Evolutionary conservation across 2,329 filamentous ascomycete species (phyloP).

Genomic region (Sporothrix curviconia): DNA sequence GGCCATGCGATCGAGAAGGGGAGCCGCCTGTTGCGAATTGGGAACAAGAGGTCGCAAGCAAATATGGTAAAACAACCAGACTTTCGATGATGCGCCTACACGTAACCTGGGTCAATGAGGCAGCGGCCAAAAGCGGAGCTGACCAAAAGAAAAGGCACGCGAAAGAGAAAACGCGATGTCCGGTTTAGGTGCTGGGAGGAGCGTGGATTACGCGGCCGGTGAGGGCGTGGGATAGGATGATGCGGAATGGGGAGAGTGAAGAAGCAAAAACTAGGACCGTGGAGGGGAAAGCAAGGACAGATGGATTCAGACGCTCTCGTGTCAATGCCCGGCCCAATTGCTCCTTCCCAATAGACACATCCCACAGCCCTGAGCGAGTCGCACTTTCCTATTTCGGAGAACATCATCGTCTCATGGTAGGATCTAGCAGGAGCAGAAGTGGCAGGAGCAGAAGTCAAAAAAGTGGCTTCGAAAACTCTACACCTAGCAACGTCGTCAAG

Average conservation of each 20-base stretch:
- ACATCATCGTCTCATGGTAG: too few species aligned
- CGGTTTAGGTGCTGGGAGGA: neutral
- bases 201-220: neutral
- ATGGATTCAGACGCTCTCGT: too few species aligned
- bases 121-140: neutral
- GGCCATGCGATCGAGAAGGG: neutral
- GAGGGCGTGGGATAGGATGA: neutral
- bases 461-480: too few species aligned
- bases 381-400: conserved; percentile 3
- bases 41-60: neutral
- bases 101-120: conserved; percentile 1
- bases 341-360: neutral
- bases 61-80: neutral
- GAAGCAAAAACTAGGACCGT: neutral
- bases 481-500: too few species aligned
- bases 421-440: too few species aligned
- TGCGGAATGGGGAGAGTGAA: neutral
- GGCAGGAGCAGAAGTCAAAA: too few species aligned
- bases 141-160: neutral
- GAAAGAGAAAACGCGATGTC: neutral
- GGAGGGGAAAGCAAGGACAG: neutral
- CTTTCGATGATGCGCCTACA: neutral
- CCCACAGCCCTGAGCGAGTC: neutral
- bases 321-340: too few species aligned
- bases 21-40: neutral